phyloP scores from a whole-genome alignment of 805 yeast species.

The Brettanomyces custersianus region DNA sequence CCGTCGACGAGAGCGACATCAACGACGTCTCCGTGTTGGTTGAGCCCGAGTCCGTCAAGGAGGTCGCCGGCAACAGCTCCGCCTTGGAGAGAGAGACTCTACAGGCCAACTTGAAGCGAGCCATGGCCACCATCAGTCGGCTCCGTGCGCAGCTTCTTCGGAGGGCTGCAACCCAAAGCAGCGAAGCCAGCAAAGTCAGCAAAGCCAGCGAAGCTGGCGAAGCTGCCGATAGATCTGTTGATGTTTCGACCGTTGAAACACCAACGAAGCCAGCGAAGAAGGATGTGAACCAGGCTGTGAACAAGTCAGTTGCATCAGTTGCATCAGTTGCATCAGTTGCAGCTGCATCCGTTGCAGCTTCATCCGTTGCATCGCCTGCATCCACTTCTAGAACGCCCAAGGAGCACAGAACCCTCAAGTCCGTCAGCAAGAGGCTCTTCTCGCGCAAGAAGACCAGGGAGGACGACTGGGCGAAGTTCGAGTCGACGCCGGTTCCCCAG shows the following conservation, averaged over 20 bases:
- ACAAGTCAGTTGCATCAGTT: too few relatives aligned
- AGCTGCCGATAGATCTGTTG: too few relatives aligned
- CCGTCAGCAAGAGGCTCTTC: conserved; percentile 1
- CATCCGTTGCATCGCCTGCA: neutral
- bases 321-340: too few relatives aligned
- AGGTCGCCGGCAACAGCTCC: conserved; percentile 28
- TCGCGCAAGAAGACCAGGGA: conserved; percentile 1
- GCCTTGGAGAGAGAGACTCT: conserved; percentile 59
- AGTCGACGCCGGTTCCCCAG: conserved; percentile 13
- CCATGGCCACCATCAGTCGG: conserved; percentile 54
- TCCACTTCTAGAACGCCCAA: neutral
- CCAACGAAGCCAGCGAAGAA: too few relatives aligned
- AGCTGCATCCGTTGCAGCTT: neutral
- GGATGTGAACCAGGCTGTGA: too few relatives aligned
- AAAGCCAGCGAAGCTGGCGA: too few relatives aligned
- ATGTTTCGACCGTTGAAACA: too few relatives aligned
- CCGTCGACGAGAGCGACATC: conserved; percentile 5
- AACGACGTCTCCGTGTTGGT: conserved; percentile 17
- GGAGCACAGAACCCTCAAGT: neutral
- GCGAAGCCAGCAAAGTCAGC: too few relatives aligned
- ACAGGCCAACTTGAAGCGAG: conserved; percentile 53
- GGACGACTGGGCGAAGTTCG: conserved; percentile 17
- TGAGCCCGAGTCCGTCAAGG: conserved; percentile 29
- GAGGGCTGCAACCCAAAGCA: conserved; percentile 3
- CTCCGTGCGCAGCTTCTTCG: conserved; percentile 38